phyloP scores from a whole-genome alignment of 768 basidiomycete genomes.

The Tricholoma hemisulphureum region DNA sequence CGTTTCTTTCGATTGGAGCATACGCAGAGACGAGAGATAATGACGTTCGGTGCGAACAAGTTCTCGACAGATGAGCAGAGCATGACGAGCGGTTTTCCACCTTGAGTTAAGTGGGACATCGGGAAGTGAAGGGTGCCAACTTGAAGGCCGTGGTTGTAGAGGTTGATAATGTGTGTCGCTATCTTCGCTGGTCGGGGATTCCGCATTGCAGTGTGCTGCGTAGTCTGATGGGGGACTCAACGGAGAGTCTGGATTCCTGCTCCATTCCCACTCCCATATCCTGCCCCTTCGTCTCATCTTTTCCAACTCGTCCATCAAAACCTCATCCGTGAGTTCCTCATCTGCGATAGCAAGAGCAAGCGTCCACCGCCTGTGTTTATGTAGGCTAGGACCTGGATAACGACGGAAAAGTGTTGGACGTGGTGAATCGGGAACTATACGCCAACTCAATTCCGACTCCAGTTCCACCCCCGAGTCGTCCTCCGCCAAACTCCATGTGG shows the following conservation, averaged over 20 bases:
- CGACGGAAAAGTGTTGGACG: not conserved
- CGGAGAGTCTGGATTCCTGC: not conserved
- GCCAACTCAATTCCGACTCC: not conserved
- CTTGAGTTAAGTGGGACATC: constrained; percentile 11
- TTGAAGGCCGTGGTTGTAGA: not conserved
- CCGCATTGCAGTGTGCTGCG: not conserved
- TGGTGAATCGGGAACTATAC: not conserved
- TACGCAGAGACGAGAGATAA: constrained; percentile 37
- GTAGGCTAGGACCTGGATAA: not conserved
- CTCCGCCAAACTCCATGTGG: not conserved
- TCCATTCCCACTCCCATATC: not conserved
- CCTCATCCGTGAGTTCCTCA: not conserved
- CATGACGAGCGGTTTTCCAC: constrained; percentile 39
- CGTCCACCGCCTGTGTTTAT: not conserved
- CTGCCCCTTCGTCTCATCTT: not conserved
- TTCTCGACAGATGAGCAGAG: constrained; percentile 40
- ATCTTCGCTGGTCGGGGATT: not conserved
- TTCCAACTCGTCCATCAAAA: not conserved
- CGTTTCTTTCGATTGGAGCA: constrained; percentile 36
- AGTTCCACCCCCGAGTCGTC: not conserved
- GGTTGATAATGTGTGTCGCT: not conserved
- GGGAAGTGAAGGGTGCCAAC: not conserved
- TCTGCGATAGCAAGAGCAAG: not conserved
- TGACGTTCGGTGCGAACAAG: constrained; percentile 43
- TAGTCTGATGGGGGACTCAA: not conserved